Evolutionary conservation across 1,284 basidiomycete species (phyloP).

Genomic region (Rhizoctonia solani): DNA sequence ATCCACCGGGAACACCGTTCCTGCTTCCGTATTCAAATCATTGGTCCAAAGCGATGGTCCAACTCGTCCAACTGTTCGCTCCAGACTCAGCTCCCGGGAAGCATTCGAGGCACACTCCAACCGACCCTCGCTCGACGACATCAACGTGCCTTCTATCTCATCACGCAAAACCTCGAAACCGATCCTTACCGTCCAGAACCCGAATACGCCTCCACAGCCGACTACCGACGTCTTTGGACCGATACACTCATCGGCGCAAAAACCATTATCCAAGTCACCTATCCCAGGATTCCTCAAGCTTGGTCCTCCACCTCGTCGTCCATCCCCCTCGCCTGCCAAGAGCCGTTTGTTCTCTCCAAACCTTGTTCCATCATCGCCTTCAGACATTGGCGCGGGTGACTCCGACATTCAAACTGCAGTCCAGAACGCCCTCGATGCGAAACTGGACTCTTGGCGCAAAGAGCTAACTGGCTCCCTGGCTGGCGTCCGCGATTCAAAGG

Average conservation of each 20-base stretch:
- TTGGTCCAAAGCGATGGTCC: constrained; percentile 66
- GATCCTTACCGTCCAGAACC: constrained; percentile 54
- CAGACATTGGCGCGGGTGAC: background rate
- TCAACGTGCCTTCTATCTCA: constrained; percentile 63
- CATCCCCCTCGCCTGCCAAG: constrained; percentile 17
- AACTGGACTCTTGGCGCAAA: constrained; percentile 56
- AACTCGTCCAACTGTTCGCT: constrained; percentile 67
- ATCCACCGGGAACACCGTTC: constrained; percentile 71
- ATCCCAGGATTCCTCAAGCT: constrained; percentile 29
- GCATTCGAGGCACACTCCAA: constrained; percentile 60
- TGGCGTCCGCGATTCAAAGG: constrained; percentile 60
- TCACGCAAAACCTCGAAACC: constrained; percentile 60
- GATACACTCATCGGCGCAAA: background rate
- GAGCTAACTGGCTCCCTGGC: constrained; percentile 62
- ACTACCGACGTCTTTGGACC: constrained; percentile 38
- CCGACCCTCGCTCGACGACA: constrained; percentile 66
- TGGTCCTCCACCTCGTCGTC: constrained; percentile 2
- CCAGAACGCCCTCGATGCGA: constrained; percentile 60
- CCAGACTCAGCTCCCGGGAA: constrained; percentile 69
- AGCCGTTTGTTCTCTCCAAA: constrained; percentile 9
- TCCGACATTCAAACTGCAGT: background rate
- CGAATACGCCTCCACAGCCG: constrained; percentile 38
- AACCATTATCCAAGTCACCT: constrained; percentile 21
- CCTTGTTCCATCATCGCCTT: background rate
- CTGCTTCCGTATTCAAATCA: constrained; percentile 81